Percentiles rank a stretch among this genome's conserved stretches.
These are phyloP conservation scores for Ophiosphaerella narmari DNA, from an alignment of 2,329 filamentous ascomycete species.

Conservation along the genomic window DNA sequence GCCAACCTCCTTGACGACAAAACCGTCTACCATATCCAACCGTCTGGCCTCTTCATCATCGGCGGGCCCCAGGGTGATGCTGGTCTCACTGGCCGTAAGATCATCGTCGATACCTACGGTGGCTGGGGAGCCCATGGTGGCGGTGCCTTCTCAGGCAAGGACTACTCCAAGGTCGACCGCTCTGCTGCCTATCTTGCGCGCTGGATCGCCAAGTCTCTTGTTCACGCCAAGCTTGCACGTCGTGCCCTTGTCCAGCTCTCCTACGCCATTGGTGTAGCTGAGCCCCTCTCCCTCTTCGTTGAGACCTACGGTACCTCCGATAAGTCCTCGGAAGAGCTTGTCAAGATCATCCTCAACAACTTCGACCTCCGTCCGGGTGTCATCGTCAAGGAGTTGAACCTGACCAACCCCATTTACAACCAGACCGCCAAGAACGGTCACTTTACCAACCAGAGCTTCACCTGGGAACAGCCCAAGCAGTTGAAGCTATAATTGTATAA, in stretches of 20 bases:
- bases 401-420: conserved; percentile 96
- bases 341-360: conserved; percentile 92
- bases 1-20: conserved; percentile 88
- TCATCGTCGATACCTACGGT: conserved; percentile 99
- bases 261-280: conserved; percentile 98
- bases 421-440: conserved; percentile 99
- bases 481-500: conserved; percentile 77
- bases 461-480: conserved; percentile 96
- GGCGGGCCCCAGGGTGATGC: conserved; percentile 99
- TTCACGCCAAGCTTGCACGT: conserved; percentile 84
- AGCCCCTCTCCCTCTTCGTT: conserved; percentile 97
- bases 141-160: conserved; percentile 99
- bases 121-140: conserved; percentile 99
- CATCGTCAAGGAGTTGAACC: conserved; percentile 95
- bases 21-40: conserved; percentile 98
- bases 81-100: conserved; percentile 98
- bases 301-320: conserved; percentile 95
- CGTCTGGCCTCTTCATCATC: conserved; percentile 97
- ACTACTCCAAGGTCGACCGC: conserved; percentile 99
- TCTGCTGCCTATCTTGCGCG: conserved; percentile 96
- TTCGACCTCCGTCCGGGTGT: conserved; percentile 98
- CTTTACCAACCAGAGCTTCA: conserved; percentile 98
- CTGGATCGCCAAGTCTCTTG: conserved; percentile 99
- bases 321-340: conserved; percentile 89
- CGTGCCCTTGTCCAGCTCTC: conserved; percentile 96